Evolutionary conservation across 495 filamentous ascomycete genomes (phyloP), one percentile per base, ranked within the genome.

Genomic region (Podospora pseudocomata): DNA sequence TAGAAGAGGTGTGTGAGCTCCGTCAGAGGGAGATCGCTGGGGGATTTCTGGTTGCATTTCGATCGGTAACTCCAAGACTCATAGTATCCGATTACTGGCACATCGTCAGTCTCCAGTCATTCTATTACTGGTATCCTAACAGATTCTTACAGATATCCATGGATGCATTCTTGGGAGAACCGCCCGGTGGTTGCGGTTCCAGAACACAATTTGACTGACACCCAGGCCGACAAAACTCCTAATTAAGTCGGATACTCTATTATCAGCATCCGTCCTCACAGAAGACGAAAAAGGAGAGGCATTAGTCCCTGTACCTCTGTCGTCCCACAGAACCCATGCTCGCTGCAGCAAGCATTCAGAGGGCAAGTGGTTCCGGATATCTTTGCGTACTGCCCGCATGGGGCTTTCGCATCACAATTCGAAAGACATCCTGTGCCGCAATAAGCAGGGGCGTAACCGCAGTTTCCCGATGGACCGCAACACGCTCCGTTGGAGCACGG

Each of bases 351-450:
- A 7, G 63, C 65, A 28, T 68, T 71, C 1, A 80, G 65, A 6
- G 75, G 67, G 75, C 75, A 70, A 75, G 80, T 49, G 74, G 65
- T 23, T 16, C 70, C 74, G 9, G 69, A 2, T 6, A 56, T 27
- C 7, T 18, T 44, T 15, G 75, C 73, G 60, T 74, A 71, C 19
- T 74, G 32, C 11, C 78, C 78, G 66, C 78, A 80, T 30, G 74
- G 72, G 2, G 78, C 77, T 20, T 69, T 67, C 7, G 78, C 73
- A 69, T 80, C 65, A 56, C 77, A 80, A 65, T 80, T 78, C 27
- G 66, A 68, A 30, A 57, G 6, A 26, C 72, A 70, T 34, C 65
- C 72, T 23, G 49, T 63, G 5, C 69, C 73, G 57, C 71, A 75
- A 26, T 67, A 63, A 16, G 39, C 56, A 2, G 68, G 68, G 5